phyloP scores from a whole-genome alignment of 2,329 filamentous ascomycete genomes.

The Albifimbria verrucaria region DNA sequence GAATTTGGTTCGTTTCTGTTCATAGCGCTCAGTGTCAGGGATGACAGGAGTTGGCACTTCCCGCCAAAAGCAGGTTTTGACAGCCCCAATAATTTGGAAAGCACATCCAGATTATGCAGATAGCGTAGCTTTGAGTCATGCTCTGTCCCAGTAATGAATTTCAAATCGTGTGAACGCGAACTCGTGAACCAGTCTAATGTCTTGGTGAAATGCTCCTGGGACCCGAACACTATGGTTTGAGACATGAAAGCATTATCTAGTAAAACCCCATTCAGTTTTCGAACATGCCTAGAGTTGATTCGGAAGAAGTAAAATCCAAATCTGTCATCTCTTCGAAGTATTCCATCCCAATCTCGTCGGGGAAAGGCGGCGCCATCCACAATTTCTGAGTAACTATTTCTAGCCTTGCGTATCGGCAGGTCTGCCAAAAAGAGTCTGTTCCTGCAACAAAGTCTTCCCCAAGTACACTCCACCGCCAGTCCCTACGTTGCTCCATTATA shows the following conservation, averaged over 20 bases:
- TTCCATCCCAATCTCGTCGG: not conserved
- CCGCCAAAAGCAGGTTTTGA: not conserved
- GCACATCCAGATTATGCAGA: not conserved
- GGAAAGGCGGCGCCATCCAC: not conserved
- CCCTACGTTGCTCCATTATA: not conserved
- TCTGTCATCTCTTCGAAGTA: not conserved
- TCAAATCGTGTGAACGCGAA: not conserved
- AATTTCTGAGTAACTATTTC: constrained; percentile 1
- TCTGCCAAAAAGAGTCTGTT: not conserved
- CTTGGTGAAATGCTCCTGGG: not conserved
- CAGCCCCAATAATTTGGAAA: not conserved
- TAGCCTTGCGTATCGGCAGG: not conserved
- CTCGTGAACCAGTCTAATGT: not conserved
- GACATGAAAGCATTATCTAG: not conserved
- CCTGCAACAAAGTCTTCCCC: not conserved
- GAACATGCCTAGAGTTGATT: not conserved
- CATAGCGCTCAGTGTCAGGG: not conserved
- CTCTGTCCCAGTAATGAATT: not conserved
- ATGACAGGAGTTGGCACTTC: not conserved
- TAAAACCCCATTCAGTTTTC: not conserved
- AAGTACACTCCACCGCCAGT: not conserved
- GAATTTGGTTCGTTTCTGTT: not conserved
- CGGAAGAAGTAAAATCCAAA: constrained; percentile 1
- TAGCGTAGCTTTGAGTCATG: not conserved
- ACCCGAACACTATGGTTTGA: not conserved